phyloP scores from a whole-genome alignment of 2,329 filamentous ascomycete species.

The Penicillium freii region DNA sequence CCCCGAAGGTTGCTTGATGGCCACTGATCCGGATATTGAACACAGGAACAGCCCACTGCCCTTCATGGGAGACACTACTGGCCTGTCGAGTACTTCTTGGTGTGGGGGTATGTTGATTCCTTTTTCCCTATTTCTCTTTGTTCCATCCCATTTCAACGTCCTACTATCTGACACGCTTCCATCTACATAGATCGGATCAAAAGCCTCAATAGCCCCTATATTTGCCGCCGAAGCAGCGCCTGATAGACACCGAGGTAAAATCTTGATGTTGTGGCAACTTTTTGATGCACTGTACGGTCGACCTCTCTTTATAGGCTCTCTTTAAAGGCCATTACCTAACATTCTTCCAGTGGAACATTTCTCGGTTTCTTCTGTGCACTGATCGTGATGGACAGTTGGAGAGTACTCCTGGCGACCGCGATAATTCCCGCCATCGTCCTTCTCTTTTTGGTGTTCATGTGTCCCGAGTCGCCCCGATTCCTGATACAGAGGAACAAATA shows the following conservation, averaged over 20 bases:
- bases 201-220: constrained; percentile 26
- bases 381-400: background rate
- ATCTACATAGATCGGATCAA: constrained; percentile 19
- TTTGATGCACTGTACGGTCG: constrained; percentile 23
- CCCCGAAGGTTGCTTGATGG: background rate
- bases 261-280: constrained; percentile 27
- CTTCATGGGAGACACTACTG: constrained; percentile 29
- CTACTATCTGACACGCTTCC: background rate
- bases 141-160: background rate
- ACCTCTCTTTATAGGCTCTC: background rate
- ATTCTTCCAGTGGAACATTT: background rate
- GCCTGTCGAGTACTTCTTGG: constrained; percentile 30
- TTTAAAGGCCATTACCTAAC: background rate
- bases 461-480: constrained; percentile 17
- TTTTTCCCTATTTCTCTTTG: background rate
- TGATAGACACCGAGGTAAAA: constrained; percentile 16
- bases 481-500: constrained; percentile 10
- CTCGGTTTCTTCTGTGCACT: background rate
- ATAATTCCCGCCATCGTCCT: background rate
- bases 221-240: constrained; percentile 24
- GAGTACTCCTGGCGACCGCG: background rate
- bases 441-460: background rate
- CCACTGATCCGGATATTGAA: background rate
- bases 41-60: constrained; percentile 8
- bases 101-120: constrained; percentile 20